phyloP scores from a whole-genome alignment of 1,284 basidiomycete genomes.

The Mixia osmundae region DNA sequence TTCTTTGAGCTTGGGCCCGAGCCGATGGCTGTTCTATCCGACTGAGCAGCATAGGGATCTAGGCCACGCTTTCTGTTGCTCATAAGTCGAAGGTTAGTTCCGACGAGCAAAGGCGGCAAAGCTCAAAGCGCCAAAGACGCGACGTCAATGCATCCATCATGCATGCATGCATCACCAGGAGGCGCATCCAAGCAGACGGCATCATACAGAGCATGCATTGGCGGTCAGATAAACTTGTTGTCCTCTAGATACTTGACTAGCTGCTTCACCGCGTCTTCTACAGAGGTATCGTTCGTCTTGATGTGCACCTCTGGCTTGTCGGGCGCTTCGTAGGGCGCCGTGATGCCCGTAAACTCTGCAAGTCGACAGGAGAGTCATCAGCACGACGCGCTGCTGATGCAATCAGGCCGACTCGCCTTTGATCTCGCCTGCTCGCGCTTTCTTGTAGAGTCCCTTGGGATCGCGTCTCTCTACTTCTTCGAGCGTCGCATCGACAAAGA shows the following conservation, averaged over 20 bases:
- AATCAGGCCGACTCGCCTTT: constrained; percentile 37
- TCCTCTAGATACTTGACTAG: constrained; percentile 60
- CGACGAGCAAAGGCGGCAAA: too few species aligned
- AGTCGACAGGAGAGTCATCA: background rate
- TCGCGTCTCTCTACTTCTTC: constrained; percentile 72
- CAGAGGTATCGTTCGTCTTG: constrained; percentile 55
- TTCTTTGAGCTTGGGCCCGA: too few species aligned
- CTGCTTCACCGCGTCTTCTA: constrained; percentile 51
- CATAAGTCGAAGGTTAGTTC: too few species aligned
- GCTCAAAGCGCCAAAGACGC: too few species aligned
- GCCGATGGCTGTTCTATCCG: too few species aligned
- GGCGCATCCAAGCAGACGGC: too few species aligned
- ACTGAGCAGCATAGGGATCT: too few species aligned
- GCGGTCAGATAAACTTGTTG: constrained; percentile 18
- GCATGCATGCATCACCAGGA: too few species aligned
- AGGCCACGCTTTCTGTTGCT: too few species aligned
- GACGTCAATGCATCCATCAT: too few species aligned
- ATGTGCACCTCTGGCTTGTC: constrained; percentile 74
- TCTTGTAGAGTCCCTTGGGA: constrained; percentile 95
- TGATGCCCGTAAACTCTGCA: constrained; percentile 88
- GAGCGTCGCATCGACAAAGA: constrained; percentile 82
- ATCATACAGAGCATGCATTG: background rate
- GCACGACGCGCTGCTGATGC: background rate
- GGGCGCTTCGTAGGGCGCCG: constrained; percentile 88
- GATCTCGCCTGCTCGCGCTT: constrained; percentile 84